Percentiles rank a stretch among this genome's conserved stretches.
These are phyloP conservation scores for Gossypium trilobum DNA, from an alignment of 441 rosid species.

Conservation along the genomic window DNA sequence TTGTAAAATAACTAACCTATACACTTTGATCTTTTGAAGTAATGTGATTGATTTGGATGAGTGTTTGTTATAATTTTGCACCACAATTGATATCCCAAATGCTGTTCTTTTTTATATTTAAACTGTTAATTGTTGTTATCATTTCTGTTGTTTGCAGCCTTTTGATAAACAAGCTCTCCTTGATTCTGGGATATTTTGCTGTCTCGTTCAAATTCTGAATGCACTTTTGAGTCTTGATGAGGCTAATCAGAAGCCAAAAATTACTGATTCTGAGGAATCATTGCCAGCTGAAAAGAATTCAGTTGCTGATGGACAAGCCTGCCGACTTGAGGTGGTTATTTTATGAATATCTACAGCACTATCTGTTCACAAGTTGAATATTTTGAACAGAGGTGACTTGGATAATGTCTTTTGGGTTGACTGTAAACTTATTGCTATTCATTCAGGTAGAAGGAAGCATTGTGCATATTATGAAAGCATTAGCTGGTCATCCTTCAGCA, in stretches of 20 bases:
- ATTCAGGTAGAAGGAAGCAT: slow-evolving; percentile 88
- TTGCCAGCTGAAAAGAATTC: slow-evolving; percentile 35
- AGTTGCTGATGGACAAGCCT: slow-evolving; percentile 35
- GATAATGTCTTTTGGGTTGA: slow-evolving; percentile 5
- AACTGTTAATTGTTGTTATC: slow-evolving; percentile 4
- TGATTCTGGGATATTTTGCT: slow-evolving; percentile 97
- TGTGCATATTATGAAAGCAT: slow-evolving; percentile 95
- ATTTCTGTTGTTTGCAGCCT: slow-evolving; percentile 47
- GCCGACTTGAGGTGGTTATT: slow-evolving; percentile 67
- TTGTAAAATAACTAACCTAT: background rate
- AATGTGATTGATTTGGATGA: background rate
- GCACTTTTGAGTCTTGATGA: slow-evolving; percentile 58
- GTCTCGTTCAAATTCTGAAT: slow-evolving; percentile 79
- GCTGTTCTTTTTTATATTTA: slow-evolving; percentile 6
- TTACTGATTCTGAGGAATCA: slow-evolving; percentile 29
- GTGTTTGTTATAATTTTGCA: background rate
- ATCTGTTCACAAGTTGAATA: background rate
- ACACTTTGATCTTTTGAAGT: background rate
- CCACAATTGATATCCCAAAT: background rate
- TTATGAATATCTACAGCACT: slow-evolving; percentile 1
- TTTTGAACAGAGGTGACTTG: slow-evolving; percentile 1
- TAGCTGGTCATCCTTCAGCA: slow-evolving; percentile 90
- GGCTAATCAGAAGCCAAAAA: slow-evolving; percentile 31
- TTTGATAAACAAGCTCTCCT: slow-evolving; percentile 89
- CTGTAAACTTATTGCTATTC: slow-evolving; percentile 10